Evolutionary conservation across 2,329 filamentous ascomycete genomes (phyloP).

Genomic region (Pseudogymnoascus sp.): DNA sequence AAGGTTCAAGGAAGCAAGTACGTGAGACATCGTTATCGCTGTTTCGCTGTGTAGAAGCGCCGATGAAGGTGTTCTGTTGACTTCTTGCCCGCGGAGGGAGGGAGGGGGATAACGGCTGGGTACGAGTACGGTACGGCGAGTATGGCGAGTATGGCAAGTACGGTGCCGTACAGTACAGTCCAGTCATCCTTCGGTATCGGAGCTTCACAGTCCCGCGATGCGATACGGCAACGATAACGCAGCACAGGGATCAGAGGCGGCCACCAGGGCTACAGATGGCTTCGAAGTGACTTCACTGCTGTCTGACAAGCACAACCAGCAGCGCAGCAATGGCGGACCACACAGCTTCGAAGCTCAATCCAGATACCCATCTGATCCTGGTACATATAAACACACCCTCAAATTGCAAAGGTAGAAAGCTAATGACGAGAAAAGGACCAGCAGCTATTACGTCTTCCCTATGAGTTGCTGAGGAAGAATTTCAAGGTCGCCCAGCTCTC

Average conservation of each 20-base stretch:
- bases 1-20: neutral
- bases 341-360: conserved; percentile 61
- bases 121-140: neutral
- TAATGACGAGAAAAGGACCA: conserved; percentile 59
- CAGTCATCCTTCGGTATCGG: neutral
- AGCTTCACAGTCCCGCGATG: neutral
- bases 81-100: neutral
- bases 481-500: conserved; percentile 78
- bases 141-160: neutral
- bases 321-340: conserved; percentile 47
- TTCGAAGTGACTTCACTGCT: neutral
- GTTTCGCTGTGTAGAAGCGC: neutral
- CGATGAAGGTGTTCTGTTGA: neutral
- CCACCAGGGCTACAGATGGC: conserved; percentile 7
- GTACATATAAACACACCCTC: conserved; percentile 36
- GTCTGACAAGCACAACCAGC: neutral
- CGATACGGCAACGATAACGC: conserved; percentile 5
- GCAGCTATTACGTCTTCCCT: conserved; percentile 83
- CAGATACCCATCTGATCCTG: conserved; percentile 68
- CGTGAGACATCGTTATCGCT: neutral
- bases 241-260: conserved; percentile 1
- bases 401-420: conserved; percentile 9
- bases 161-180: neutral
- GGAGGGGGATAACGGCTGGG: neutral
- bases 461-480: conserved; percentile 88